Percentiles rank a stretch among this genome's conserved stretches.
phyloP scores from a whole-genome alignment of 305 asterid species.

The Rubia peregrina region DNA sequence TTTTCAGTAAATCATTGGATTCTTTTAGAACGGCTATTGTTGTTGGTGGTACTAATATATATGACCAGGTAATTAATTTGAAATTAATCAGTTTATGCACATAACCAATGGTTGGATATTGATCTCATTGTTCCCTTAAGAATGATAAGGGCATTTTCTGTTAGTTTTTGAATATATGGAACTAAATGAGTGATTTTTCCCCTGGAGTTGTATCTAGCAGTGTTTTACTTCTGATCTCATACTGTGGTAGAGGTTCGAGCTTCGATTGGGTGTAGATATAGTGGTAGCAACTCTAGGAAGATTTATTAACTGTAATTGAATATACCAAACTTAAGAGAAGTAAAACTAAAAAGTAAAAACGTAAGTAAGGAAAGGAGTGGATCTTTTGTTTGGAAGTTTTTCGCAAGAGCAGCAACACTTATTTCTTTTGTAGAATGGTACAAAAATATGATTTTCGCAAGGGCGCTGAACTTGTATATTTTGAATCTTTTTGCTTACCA shows the following conservation, averaged over 20 bases:
- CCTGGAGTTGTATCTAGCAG: background rate
- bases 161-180: background rate
- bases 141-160: background rate
- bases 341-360: too few species aligned
- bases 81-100: background rate
- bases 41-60: conserved; percentile 14
- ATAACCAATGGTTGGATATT: too few species aligned
- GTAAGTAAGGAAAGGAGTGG: too few species aligned
- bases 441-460: too few species aligned
- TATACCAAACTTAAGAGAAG: too few species aligned
- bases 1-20: conserved; percentile 14
- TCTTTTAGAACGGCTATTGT: conserved; percentile 13
- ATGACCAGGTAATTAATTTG: conserved; percentile 12
- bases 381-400: too few species aligned
- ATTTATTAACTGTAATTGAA: conserved; percentile 73
- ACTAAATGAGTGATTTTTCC: background rate
- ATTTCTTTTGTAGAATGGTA: too few species aligned
- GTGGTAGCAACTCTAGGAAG: conserved; percentile 95
- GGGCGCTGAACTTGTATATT: too few species aligned
- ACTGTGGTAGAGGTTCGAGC: conserved; percentile 8
- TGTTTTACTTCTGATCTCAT: conserved; percentile 1
- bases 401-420: too few species aligned
- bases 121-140: background rate
- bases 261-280: conserved; percentile 51
- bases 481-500: too few species aligned